Base-by-base conservation (phyloP, 2,329 filamentous ascomycete genomes). In the Colletotrichum acutatum region DNA sequence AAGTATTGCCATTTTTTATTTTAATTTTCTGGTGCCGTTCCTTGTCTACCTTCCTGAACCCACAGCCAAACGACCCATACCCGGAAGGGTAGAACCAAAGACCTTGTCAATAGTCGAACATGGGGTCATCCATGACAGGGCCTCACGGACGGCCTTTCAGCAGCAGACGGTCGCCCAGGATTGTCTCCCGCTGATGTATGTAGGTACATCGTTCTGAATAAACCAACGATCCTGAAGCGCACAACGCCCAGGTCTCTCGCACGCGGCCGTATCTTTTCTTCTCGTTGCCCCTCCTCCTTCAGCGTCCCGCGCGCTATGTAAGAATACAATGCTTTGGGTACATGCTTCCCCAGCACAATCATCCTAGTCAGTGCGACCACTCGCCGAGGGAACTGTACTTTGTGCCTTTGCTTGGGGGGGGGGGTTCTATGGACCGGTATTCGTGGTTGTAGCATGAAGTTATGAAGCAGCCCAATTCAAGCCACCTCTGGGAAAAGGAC, bases 401-500 rank as follows among this genome's bases (percentile, higher is more conserved):
- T 16, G 34, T 22, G 12, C 34, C 7, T 24, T 28, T 28, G 59
- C n/a, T 56, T 49, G 42, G 34, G 37, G 37, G 42, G 34, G 37
- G 37, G 32, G 11, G 32, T 42, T 32, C 57, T 30, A 60, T 34
- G 42, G 46, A 53, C 26, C 22, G 42, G 52, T 28, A 32, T 60
- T 32, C 61, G 32, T 26, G 32, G 65, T 66, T 62, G 46, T 37
- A 30, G 73, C 66, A 71, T 66, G 52, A 74, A 66, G 7, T 49
- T 66, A 74, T 66, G 52, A 74, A 66, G 5, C 59, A 69, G 61
- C 67, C 30, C 68, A 62, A 62, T 49, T 65, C 66, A 74, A 68
- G 72, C 68, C 49, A 60, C 42, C 28, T 24, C 63, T 58, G 32
- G 32, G 32, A 34, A 22, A 30, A n/a, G 30, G 28, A 24, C 22